A percentile compares a stretch with the other conserved stretches of the same genome.
phyloP scores from a whole-genome alignment of 1,139 yeast genomes.

The Diutina catenulata region DNA sequence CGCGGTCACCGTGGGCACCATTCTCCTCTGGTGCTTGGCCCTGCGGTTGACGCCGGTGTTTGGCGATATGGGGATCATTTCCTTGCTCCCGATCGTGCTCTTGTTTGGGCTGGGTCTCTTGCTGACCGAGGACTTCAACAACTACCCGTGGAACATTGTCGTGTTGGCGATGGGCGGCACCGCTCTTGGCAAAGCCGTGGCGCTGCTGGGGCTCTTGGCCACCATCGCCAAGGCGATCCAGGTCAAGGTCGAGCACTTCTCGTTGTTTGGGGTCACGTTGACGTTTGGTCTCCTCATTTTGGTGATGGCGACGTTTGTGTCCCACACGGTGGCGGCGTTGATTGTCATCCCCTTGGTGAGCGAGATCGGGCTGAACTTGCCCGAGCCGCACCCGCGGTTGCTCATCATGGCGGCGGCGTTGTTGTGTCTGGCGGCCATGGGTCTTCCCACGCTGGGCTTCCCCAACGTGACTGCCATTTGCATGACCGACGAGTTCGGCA shows the following conservation, averaged over 20 bases:
- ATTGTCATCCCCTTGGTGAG: slow-evolving; percentile 60
- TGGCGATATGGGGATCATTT: slow-evolving; percentile 65
- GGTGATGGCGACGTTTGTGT: slow-evolving; percentile 62
- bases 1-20: slow-evolving; percentile 41
- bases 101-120: slow-evolving; percentile 64
- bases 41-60: slow-evolving; percentile 41
- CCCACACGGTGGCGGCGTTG: slow-evolving; percentile 70
- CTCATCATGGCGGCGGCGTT: slow-evolving; percentile 58
- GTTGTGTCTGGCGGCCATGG: slow-evolving; percentile 68
- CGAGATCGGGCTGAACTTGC: slow-evolving; percentile 50
- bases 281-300: slow-evolving; percentile 57
- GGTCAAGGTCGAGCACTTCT: slow-evolving; percentile 40
- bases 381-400: slow-evolving; percentile 43
- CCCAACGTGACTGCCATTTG: slow-evolving; percentile 75
- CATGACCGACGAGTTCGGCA: slow-evolving; percentile 61
- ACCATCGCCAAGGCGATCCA: slow-evolving; percentile 53
- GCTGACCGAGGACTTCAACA: slow-evolving; percentile 54
- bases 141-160: slow-evolving; percentile 69
- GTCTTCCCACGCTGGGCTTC: slow-evolving; percentile 65
- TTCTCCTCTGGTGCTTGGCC: slow-evolving; percentile 61
- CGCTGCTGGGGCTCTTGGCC: slow-evolving; percentile 55
- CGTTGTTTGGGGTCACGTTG: slow-evolving; percentile 47
- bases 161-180: slow-evolving; percentile 73
- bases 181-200: slow-evolving; percentile 63
- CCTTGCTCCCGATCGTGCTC: slow-evolving; percentile 51